These are phyloP conservation scores for Kwoniella dejecticola DNA, from an alignment of 768 basidiomycete species.

Conservation along the genomic window DNA sequence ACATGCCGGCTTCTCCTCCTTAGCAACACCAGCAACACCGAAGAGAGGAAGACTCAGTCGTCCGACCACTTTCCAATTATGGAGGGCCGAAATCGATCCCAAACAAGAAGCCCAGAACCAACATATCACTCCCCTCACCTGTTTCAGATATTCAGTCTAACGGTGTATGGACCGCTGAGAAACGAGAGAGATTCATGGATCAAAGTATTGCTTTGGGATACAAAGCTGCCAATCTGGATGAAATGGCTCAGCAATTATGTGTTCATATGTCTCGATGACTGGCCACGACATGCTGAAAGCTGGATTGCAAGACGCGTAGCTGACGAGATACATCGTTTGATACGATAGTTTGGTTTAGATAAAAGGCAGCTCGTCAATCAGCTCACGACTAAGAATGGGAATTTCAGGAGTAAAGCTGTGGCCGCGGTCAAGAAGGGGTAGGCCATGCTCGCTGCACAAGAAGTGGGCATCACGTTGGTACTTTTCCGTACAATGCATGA, in stretches of 20 bases:
- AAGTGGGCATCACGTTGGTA: no score
- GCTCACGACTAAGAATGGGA: slow-evolving; percentile 12
- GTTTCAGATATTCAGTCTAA: neutral
- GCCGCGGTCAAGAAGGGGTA: neutral
- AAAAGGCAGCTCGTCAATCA: slow-evolving; percentile 14
- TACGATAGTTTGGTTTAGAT: slow-evolving; percentile 10
- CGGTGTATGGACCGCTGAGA: slow-evolving; percentile 21
- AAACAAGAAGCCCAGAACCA: neutral
- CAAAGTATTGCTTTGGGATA: slow-evolving; percentile 20
- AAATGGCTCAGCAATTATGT: slow-evolving; percentile 3
- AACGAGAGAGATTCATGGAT: slow-evolving; percentile 23
- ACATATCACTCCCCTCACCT: slow-evolving; percentile 1
- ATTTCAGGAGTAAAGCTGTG: slow-evolving; percentile 17
- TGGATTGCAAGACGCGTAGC: neutral
- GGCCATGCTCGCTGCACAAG: no score
- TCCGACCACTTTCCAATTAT: no score
- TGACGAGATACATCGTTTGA: slow-evolving; percentile 7
- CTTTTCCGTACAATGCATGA: no score
- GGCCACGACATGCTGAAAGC: no score
- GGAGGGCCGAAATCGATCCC: no score
- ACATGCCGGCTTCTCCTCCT: no score
- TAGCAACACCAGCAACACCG: no score
- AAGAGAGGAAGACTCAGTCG: no score
- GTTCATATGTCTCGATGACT: neutral
- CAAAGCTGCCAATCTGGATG: slow-evolving; percentile 21